These are phyloP conservation scores for Globisporangium abappressorium DNA, from an alignment of 352 stramenopile species.

Conservation along the genomic window DNA sequence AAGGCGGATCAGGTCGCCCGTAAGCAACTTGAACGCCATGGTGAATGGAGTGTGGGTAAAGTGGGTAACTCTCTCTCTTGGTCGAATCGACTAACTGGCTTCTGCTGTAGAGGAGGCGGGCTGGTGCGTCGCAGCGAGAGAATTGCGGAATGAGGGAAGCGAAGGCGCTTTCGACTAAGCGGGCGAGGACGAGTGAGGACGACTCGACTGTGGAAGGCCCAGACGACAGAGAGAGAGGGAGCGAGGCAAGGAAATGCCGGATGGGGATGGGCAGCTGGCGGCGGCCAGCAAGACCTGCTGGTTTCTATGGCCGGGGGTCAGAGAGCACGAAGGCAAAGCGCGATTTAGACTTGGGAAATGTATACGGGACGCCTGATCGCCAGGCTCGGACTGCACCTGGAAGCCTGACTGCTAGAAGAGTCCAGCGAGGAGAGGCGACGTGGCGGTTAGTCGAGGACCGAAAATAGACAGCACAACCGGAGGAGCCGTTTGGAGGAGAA, in stretches of 20 bases:
- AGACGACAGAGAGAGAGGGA: not conserved
- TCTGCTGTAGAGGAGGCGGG: not conserved
- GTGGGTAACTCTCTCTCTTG: not conserved
- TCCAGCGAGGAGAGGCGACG: not conserved
- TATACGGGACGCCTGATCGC: not conserved
- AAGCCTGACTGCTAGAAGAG: not conserved
- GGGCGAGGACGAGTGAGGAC: slow-evolving; percentile 12
- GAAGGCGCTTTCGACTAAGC: slow-evolving; percentile 22
- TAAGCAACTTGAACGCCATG: slow-evolving; percentile 44
- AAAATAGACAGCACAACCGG: not conserved
- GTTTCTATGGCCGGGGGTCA: not conserved
- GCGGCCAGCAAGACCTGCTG: not conserved
- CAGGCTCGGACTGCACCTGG: not conserved
- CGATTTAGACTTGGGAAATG: not conserved
- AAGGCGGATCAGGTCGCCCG: slow-evolving; percentile 58
- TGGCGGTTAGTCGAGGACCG: not conserved
- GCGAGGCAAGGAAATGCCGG: not conserved
- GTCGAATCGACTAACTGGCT: not conserved
- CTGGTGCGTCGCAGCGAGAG: slow-evolving; percentile 10
- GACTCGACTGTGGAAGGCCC: not conserved
- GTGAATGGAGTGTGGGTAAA: slow-evolving; percentile 8
- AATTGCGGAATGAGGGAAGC: slow-evolving; percentile 18
- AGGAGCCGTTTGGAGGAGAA: not conserved
- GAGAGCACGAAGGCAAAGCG: not conserved
- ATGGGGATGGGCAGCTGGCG: not conserved